Base-by-base conservation (phyloP, 1,284 basidiomycete genomes). In the Cryptococcus depauperatus region DNA sequence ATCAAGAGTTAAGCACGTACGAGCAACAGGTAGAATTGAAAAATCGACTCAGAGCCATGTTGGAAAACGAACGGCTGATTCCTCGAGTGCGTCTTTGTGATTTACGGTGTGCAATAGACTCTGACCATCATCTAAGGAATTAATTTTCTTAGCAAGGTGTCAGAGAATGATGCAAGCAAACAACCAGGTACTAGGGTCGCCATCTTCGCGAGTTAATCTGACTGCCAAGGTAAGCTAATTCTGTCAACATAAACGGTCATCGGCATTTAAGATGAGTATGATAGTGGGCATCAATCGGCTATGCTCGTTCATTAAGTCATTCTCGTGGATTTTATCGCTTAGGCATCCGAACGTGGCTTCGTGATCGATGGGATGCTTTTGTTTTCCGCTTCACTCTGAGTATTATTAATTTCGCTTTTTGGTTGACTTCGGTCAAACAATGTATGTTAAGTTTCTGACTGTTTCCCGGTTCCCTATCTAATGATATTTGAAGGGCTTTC, bases 201-300 rank as follows among this genome's bases (percentile, higher is more conserved):
- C 87, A 0, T 83, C 87, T 1, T 89, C 90, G 58, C 79, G 88
- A 18, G 82, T 92, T 66, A 88, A 85, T 64, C 83, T 89, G 44
- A 86, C 82, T 0, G 85, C 83, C 1, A 76, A 77, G n/a, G n/a
- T n/a, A n/a, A n/a, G n/a, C n/a, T n/a, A n/a, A n/a, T n/a, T n/a
- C n/a, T 55, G 67, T 68, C 16, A 40, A 64, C 58, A 78, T 79
- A 19, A 14, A 18, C 8, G 5, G 21, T 3, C 35, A 4, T 37
- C 35, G 18, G 4, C 6, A 37, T 4, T 4, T 6, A 18, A 16
- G 23, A 37, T 21, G n/a, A n/a, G n/a, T n/a, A n/a, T n/a, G n/a
- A n/a, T n/a, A n/a, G 64, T 74, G 72, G 71, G 74, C 74, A 2
- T 61, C 69, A 0, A 63, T 57, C 26, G 73, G 74, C 0, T 71